phyloP scores from a whole-genome alignment of 1,284 basidiomycete genomes.

The Ceratobasidium sp. region DNA sequence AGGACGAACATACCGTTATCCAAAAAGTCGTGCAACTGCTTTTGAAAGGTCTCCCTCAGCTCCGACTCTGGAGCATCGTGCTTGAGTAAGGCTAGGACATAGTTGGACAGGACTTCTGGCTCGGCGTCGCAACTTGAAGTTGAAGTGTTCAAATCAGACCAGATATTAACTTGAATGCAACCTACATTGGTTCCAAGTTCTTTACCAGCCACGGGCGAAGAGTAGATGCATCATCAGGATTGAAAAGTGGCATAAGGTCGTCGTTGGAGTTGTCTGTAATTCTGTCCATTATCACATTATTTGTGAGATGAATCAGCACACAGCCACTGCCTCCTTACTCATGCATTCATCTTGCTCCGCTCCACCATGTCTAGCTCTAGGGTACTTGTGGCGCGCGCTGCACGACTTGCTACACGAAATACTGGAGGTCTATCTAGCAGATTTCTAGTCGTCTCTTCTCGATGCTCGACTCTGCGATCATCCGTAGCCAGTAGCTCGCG shows the following conservation, averaged over 20 bases:
- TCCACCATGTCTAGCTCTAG: slow-evolving; percentile 30
- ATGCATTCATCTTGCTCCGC: slow-evolving; percentile 6
- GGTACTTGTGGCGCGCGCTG: slow-evolving; percentile 2
- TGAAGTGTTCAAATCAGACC: slow-evolving; percentile 36
- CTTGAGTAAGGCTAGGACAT: slow-evolving; percentile 92
- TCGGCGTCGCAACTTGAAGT: slow-evolving; percentile 89
- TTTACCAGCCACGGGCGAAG: slow-evolving; percentile 85
- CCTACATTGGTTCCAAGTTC: slow-evolving; percentile 87
- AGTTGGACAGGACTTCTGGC: slow-evolving; percentile 92
- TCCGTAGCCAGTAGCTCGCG: slow-evolving; percentile 11
- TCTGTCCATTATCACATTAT: slow-evolving; percentile 7
- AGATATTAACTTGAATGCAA: slow-evolving; percentile 44
- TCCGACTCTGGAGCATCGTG: slow-evolving; percentile 87
- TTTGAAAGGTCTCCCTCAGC: slow-evolving; percentile 78
- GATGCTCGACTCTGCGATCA: background rate
- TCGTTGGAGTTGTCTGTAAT: slow-evolving; percentile 14
- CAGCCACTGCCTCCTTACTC: slow-evolving; percentile 16
- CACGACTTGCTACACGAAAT: background rate
- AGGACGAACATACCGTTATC: slow-evolving; percentile 73
- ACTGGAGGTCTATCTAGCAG: background rate
- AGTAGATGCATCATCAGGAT: slow-evolving; percentile 67
- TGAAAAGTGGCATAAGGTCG: slow-evolving; percentile 61
- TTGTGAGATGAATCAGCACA: background rate
- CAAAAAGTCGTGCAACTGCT: slow-evolving; percentile 90
- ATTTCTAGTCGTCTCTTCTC: background rate